A percentile compares a stretch with the other conserved stretches of the same genome.
Conservation (phyloP, 2,329 filamentous ascomycete genomes). For the Periconia digitata region DNA sequence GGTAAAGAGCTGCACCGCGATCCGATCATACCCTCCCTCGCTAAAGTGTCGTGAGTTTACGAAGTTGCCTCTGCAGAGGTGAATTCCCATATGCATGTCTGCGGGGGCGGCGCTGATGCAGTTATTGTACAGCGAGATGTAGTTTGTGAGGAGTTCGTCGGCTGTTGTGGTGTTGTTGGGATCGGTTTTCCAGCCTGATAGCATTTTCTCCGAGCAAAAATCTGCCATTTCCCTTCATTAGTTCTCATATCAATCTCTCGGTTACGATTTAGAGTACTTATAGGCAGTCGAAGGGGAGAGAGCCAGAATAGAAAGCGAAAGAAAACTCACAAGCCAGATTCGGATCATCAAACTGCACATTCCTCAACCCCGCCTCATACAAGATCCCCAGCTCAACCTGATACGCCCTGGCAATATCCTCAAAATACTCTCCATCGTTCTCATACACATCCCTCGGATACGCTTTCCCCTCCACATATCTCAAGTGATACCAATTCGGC, state of each 20-base stretch:
- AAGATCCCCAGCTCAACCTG: conserved; percentile 47
- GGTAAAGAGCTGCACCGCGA: conserved; percentile 39
- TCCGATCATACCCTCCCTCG: conserved; percentile 48
- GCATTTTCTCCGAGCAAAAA: conserved; percentile 39
- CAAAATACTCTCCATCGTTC: conserved; percentile 48
- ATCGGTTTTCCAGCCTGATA: conserved; percentile 53
- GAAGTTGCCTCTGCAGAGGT: conserved; percentile 62
- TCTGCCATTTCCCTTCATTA: conserved; percentile 9
- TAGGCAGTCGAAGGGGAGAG: background rate
- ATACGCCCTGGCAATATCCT: conserved; percentile 46
- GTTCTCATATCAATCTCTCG: background rate
- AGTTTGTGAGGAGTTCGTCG: conserved; percentile 69
- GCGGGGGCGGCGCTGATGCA: conserved; percentile 61
- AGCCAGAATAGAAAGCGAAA: background rate
- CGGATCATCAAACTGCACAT: conserved; percentile 49
- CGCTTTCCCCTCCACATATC: conserved; percentile 54
- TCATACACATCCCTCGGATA: conserved; percentile 45
- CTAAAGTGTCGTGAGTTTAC: conserved; percentile 46
- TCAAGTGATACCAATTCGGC: conserved; percentile 35
- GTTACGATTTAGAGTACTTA: background rate
- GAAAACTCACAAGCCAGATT: conserved; percentile 42
- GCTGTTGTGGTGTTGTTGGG: conserved; percentile 64
- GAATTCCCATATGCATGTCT: conserved; percentile 74
- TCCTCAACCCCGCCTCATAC: conserved; percentile 47
- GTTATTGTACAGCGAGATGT: conserved; percentile 75